A percentile compares a stretch with the other conserved stretches of the same genome.
phyloP scores from a whole-genome alignment of 495 filamentous ascomycete species.

The Lindgomyces ingoldianus region DNA sequence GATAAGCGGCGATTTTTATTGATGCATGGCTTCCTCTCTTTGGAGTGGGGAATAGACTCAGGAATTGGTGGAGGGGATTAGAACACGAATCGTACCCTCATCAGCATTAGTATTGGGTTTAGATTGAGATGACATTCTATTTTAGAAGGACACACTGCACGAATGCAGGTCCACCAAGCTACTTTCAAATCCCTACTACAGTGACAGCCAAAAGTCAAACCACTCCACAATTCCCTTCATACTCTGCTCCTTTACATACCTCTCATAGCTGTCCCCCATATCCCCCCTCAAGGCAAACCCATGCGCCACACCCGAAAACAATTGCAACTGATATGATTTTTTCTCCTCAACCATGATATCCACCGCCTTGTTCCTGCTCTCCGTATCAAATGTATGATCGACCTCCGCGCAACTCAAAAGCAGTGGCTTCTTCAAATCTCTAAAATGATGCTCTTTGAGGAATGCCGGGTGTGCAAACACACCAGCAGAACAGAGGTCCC shows the following conservation, averaged over 20 bases:
- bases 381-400: constrained; percentile 36
- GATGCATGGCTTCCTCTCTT: no score
- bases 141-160: neutral
- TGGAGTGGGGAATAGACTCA: no score
- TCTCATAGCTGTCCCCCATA: constrained; percentile 33
- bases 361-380: constrained; percentile 32
- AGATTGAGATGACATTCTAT: neutral
- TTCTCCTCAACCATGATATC: constrained; percentile 32
- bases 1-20: no score
- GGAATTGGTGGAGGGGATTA: no score
- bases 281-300: constrained; percentile 37
- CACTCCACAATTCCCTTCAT: constrained; percentile 43
- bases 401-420: constrained; percentile 34
- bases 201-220: constrained; percentile 47
- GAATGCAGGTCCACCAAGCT: neutral
- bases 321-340: constrained; percentile 33
- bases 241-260: constrained; percentile 46
- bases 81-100: no score
- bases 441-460: constrained; percentile 47
- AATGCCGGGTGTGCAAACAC: constrained; percentile 50
- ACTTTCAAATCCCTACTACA: neutral
- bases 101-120: no score
- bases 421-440: constrained; percentile 27
- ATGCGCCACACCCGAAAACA: constrained; percentile 36
- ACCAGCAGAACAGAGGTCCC: constrained; percentile 39